Evolutionary conservation across 371 early-diverging fungal genomes (phyloP), one percentile per base, ranked within the genome.

Genomic region (Smittium mucronatum): DNA sequence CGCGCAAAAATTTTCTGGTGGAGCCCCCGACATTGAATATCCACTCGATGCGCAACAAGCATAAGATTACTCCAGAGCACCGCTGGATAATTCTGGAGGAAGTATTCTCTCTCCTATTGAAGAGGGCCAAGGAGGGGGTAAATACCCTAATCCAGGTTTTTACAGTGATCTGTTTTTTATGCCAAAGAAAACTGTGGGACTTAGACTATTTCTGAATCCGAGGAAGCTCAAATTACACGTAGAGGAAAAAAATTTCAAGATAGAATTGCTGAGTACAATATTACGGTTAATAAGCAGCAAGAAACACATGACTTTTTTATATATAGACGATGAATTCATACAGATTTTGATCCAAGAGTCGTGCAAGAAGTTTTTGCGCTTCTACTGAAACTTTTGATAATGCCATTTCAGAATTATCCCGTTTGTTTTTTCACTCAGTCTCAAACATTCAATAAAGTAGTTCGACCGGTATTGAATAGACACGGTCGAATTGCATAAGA

Each of bases 401-500:
- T 83, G 80, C 71, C 82, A 80, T 70, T 84, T 76, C 73, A 69
- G 70, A 1, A 75, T 77, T 0, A 64, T 77, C 30, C 75, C 82
- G 0, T 84, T 84, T 66, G 82, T 80, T 2, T 74, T 84, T 0
- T 75, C 81, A 0, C 73, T 79, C n/a, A 75, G 78, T 1, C 81
- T 0, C 70, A 69, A 2, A 75, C 76, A 21, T 83, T 84, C 59
- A 82, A 81, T 8, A 76, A 75, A 61, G 68, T 80, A 28, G 71
- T 81, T 21, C 72, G 73, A 28, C 73, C 80, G 0, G 70, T 76
- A 0, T 63, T 81, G 70, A 67, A 36, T 79, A 77, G 60, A 68
- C 73, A 17, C 69, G 78, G 26, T 66, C 36, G 2, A 70, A 74
- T 15, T 80, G 80, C 0, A 73, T 74, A 36, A 68, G 80, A 28